These are phyloP conservation scores for Forsythia viridissima DNA, from an alignment of 257 asterid genomes.

Conservation along the genomic window DNA sequence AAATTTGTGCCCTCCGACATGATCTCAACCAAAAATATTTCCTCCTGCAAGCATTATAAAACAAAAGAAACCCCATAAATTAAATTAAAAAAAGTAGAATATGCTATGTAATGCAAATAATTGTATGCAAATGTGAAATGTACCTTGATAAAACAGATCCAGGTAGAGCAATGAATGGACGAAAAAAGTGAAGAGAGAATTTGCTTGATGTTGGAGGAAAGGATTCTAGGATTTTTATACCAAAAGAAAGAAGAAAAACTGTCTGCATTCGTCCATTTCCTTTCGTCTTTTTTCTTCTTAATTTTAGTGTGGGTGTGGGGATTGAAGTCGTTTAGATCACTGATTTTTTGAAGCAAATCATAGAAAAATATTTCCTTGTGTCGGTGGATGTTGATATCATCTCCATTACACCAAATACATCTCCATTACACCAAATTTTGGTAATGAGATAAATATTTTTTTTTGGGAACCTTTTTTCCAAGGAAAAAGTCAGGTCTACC, in stretches of 20 bases:
- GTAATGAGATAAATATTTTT: too few relatives aligned
- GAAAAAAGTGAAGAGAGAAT: not conserved
- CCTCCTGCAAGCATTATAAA: constrained; percentile 5
- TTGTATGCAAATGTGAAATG: not conserved
- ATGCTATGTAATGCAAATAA: not conserved
- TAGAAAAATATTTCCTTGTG: not conserved
- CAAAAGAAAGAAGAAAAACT: not conserved
- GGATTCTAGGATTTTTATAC: constrained; percentile 1
- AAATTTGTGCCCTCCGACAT: constrained; percentile 29
- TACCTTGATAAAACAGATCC: constrained; percentile 34
- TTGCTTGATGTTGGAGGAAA: constrained; percentile 3
- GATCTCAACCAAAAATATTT: constrained; percentile 10
- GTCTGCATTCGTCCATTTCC: too few relatives aligned
- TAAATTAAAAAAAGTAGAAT: constrained; percentile 9
- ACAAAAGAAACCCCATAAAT: not conserved
- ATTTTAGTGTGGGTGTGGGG: not conserved
- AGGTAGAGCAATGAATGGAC: not conserved
- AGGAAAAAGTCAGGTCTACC: too few relatives aligned
- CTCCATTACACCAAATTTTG: too few relatives aligned
- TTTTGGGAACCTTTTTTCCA: too few relatives aligned
- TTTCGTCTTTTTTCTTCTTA: not conserved
- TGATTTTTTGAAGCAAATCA: not conserved
- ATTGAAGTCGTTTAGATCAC: not conserved
- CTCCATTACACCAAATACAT: too few relatives aligned
- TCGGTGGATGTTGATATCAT: not conserved